A percentile compares a stretch with the other conserved stretches of the same genome.
These are phyloP conservation scores for Cubamyces lactineus DNA, from an alignment of 768 basidiomycete species.

Conservation along the genomic window DNA sequence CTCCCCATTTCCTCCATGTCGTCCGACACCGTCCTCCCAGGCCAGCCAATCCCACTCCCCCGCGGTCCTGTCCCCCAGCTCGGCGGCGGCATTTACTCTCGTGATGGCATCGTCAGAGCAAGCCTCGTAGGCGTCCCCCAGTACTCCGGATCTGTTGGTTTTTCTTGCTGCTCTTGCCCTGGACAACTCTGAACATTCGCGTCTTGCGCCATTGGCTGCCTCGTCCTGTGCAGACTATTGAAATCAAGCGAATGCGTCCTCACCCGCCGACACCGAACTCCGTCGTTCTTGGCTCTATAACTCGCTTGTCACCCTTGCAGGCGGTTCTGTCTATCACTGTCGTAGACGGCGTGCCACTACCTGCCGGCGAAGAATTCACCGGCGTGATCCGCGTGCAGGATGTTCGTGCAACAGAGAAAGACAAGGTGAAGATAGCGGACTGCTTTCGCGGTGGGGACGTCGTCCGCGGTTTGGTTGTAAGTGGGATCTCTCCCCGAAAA, in stretches of 20 bases:
- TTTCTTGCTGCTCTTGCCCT: constrained; percentile 31
- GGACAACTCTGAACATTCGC: constrained; percentile 27
- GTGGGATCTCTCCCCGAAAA: constrained; percentile 32
- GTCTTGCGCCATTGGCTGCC: constrained; percentile 8
- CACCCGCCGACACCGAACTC: constrained; percentile 76
- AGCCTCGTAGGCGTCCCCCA: constrained; percentile 69
- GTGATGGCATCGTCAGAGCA: constrained; percentile 66
- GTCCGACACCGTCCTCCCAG: constrained; percentile 60
- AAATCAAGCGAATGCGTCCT: constrained; percentile 65
- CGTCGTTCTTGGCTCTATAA: constrained; percentile 81
- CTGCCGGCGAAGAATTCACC: constrained; percentile 83
- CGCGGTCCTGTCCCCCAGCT: constrained; percentile 57
- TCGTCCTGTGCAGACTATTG: constrained; percentile 49
- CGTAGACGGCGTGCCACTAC: constrained; percentile 84
- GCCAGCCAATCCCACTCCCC: constrained; percentile 70
- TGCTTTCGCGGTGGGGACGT: constrained; percentile 94
- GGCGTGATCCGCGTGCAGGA: constrained; percentile 90
- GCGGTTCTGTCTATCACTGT: constrained; percentile 83
- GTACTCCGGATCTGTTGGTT: constrained; percentile 69
- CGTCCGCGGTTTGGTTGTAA: constrained; percentile 82
- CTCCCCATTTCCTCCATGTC: constrained; percentile 16
- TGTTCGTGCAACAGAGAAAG: constrained; percentile 87
- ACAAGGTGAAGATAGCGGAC: constrained; percentile 85
- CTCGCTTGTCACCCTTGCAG: constrained; percentile 81
- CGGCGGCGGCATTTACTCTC: constrained; percentile 68